Evolutionary conservation across 352 stramenopile genomes (phyloP), one percentile per base, ranked within the genome.

Genomic region (Globisporangium spinosum): DNA sequence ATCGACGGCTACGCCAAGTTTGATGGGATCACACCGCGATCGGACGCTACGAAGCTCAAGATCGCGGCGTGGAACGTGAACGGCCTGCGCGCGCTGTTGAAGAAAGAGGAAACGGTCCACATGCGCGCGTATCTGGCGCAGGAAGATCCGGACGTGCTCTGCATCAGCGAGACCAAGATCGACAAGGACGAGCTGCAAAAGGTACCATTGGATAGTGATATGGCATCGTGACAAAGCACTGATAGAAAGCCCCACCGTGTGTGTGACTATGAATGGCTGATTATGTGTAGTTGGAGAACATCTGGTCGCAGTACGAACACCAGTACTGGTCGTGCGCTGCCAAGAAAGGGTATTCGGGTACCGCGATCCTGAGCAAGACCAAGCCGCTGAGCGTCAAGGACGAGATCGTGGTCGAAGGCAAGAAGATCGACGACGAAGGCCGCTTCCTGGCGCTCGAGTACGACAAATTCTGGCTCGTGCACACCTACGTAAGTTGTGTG

Each of bases 81-180:
- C 58, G 85, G 87, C 3, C 72, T 95, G 49, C 87, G 87, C 2
- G 87, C 87, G 25, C 59, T 95, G 61, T 70, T 95, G 29, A 93
- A 92, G 72, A 71, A 80, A 17, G 82, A 90, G 27, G 75, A 92
- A 34, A 77, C 77, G 62, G 67, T 82, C 58, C 82, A 90, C 55
- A 73, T 95, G 47, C 83, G 82, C 22, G 85, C 84, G 7, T 95
- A 91, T 67, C 78, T 93, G 54, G 79, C 78, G 10, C 80, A 91
- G 64, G 87, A 95, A 67, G 77, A 94, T 69, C 84, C 87, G 1
- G 87, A 94, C 58, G 77, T 95, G 63, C 69, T 94, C 29, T 95
- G 87, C 65, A 70, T 95, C n/a, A 90, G 87, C 45, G 87, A 95
- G 76, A 95, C 83, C 47, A 95, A 95, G 74, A 93, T 95, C 64